Conservation (phyloP, 2,329 filamentous ascomycete genomes). For the Lasiodiplodia citricola region DNA sequence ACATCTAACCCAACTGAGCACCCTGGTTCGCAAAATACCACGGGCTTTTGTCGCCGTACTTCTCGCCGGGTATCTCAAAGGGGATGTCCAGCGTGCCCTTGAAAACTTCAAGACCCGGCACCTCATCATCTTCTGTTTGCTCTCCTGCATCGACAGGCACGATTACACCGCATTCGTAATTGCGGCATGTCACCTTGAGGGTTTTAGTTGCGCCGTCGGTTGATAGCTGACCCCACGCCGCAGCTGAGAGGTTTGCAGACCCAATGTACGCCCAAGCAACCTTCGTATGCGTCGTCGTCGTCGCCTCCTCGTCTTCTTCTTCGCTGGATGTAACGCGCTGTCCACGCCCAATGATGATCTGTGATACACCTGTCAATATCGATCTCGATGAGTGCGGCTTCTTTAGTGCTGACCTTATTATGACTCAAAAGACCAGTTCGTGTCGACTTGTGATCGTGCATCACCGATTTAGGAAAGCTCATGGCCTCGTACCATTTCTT, state of each 20-base stretch:
- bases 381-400: conserved; percentile 39
- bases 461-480: conserved; percentile 72
- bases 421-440: conserved; percentile 80
- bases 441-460: conserved; percentile 77
- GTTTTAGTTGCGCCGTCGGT: conserved; percentile 70
- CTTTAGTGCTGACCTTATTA: conserved; percentile 65
- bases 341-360: conserved; percentile 47
- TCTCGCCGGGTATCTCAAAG: conserved; percentile 64
- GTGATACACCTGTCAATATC: not conserved
- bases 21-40: conserved; percentile 44
- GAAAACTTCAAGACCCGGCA: conserved; percentile 56
- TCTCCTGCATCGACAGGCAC: conserved; percentile 59
- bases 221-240: conserved; percentile 85
- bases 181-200: conserved; percentile 80
- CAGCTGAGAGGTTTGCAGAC: conserved; percentile 90
- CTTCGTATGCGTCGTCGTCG: conserved; percentile 31
- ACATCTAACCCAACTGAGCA: not conserved
- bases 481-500: conserved; percentile 71
- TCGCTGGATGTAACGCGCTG: conserved; percentile 43
- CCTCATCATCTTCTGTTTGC: conserved; percentile 29
- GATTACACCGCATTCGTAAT: conserved; percentile 95
- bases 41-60: conserved; percentile 53
- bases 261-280: conserved; percentile 83
- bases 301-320: conserved; percentile 32
- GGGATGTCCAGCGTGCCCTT: conserved; percentile 64